Evolutionary conservation across 768 basidiomycete genomes (phyloP).

Genomic region (Boletales sp.): DNA sequence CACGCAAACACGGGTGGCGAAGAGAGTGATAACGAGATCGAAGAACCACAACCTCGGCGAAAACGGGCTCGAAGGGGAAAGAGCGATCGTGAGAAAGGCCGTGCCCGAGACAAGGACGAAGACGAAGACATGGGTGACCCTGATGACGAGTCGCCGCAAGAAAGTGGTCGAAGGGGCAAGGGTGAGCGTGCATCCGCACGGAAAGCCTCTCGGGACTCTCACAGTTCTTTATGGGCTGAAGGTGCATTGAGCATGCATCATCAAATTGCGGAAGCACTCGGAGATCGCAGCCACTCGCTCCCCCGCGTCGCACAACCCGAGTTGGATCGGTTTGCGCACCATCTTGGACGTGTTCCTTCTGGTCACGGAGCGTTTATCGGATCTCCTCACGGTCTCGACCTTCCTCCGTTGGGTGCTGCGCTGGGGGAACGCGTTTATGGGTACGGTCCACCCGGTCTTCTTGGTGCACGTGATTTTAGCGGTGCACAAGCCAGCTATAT

Average conservation of each 20-base stretch:
- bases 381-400: constrained; percentile 49
- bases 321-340: constrained; percentile 32
- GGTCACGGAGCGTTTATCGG: constrained; percentile 34
- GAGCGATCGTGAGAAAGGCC: constrained; percentile 36
- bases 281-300: constrained; percentile 32
- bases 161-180: constrained; percentile 34
- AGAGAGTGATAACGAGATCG: constrained; percentile 39
- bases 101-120: constrained; percentile 37
- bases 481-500: constrained; percentile 54
- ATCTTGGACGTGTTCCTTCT: constrained; percentile 33
- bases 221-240: constrained; percentile 31
- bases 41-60: constrained; percentile 52
- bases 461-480: constrained; percentile 31
- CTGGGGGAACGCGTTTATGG: constrained; percentile 33
- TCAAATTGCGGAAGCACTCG: constrained; percentile 33
- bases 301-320: constrained; percentile 30
- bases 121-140: constrained; percentile 50
- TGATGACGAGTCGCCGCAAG: constrained; percentile 31
- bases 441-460: constrained; percentile 33
- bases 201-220: constrained; percentile 34
- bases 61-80: constrained; percentile 49
- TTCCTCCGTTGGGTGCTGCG: constrained; percentile 55
- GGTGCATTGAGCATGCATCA: constrained; percentile 34
- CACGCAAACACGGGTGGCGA: constrained; percentile 35
- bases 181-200: constrained; percentile 36